phyloP scores from a whole-genome alignment of 2,329 filamentous ascomycete species.

The Fusarium sp. region DNA sequence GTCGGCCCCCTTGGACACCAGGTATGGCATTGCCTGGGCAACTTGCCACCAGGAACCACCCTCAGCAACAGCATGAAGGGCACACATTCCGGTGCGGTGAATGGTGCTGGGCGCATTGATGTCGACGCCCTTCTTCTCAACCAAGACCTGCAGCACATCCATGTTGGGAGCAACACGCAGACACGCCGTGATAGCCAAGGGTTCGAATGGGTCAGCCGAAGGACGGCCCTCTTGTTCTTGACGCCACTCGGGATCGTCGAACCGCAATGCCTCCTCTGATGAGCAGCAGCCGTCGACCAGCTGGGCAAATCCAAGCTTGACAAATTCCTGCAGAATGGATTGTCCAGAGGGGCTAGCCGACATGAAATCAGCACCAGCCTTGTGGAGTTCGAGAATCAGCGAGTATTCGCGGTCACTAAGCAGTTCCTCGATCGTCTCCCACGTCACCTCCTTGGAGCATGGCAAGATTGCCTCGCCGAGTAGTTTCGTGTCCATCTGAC shows the following conservation, averaged over 20 bases:
- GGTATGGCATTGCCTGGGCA: conserved; percentile 30
- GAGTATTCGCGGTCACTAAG: conserved; percentile 17
- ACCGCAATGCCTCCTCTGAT: conserved; percentile 5
- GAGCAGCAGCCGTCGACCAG: conserved; percentile 28
- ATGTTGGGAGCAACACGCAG: conserved; percentile 26
- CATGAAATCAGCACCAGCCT: conserved; percentile 24
- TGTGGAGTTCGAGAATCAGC: conserved; percentile 12
- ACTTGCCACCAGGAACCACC: conserved; percentile 29
- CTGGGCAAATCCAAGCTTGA: conserved; percentile 13
- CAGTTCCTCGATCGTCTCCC: conserved; percentile 11
- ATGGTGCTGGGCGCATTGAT: background rate
- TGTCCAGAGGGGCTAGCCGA: background rate
- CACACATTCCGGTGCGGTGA: background rate
- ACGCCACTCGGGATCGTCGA: conserved; percentile 3
- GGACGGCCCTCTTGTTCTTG: background rate
- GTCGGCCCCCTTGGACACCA: conserved; percentile 31
- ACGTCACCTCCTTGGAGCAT: conserved; percentile 3
- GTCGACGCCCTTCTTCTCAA: conserved; percentile 26
- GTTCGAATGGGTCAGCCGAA: background rate
- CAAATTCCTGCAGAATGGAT: conserved; percentile 16
- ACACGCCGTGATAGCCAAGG: conserved; percentile 19
- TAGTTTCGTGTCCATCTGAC: conserved; percentile 8
- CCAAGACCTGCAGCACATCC: conserved; percentile 25
- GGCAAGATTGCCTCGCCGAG: conserved; percentile 4
- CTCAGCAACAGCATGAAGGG: conserved; percentile 21